Evolutionary conservation across 2,329 filamentous ascomycete genomes (phyloP), one percentile per base, ranked within the genome.

Genomic region (Ascochyta pisi): DNA sequence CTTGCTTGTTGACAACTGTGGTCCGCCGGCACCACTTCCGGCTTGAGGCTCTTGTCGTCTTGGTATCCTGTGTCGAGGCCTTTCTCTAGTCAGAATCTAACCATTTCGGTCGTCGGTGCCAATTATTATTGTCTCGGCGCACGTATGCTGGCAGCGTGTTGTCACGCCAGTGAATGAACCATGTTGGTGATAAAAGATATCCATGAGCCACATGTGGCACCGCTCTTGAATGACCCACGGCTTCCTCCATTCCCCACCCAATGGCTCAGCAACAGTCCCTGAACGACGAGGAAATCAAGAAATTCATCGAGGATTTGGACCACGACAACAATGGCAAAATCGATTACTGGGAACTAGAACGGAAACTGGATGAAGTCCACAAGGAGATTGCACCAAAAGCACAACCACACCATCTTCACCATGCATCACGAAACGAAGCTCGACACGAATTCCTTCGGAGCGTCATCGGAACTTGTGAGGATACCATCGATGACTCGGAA

Each of bases 271-370:
- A 64, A 55, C 64, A 66, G 33, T 66, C 59, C 35, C 66, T 75
- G 13, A 73, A 65, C 6, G 76, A 83, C 45, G 74, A 80, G 6
- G 83, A 86, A 62, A 82, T 85, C 42, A 69, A 79, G 6, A 66
- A 75, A 4, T 86, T 86, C 49, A 73, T 86, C 37, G 75, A 83
- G 54, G 80, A 82, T 27, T 71, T 86, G 3, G 83, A 85, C 62
- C 76, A 77, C 58, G 77, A 85, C 56, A 75, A 76, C 19, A 79
- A 85, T 65, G 83, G 83, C 12, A 73, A 72, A 61, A 81, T 86
- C 53, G 79, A 81, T 52, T 84, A 84, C 63, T 67, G 68, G 49
- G 83, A 85, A 60, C 64, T 85, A 27, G 82, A 84, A 62, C 73
- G 71, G 4, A 84, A 84, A 57, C 76, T 86, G 2, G 81, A 85